These are phyloP conservation scores for Entomortierella parvispora DNA, from an alignment of 192 early-diverging fungal genomes.

Conservation along the genomic window DNA sequence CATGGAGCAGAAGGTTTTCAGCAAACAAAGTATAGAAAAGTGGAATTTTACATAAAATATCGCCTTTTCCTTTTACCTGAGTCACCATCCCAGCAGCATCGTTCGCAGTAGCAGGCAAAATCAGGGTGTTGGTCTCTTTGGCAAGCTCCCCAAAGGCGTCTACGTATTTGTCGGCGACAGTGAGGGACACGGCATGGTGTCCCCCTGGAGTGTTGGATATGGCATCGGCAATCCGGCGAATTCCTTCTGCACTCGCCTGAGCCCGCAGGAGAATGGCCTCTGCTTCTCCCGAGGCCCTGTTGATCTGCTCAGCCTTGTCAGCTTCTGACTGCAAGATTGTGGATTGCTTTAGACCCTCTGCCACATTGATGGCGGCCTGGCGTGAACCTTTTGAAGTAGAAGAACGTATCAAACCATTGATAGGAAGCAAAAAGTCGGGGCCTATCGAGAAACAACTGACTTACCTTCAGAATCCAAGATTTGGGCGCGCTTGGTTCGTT, in stretches of 20 bases:
- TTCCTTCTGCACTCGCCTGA: constrained; percentile 79
- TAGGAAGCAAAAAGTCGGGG: too few relatives aligned
- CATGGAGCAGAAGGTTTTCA: too few relatives aligned
- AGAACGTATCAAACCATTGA: not conserved
- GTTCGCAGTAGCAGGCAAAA: constrained; percentile 83
- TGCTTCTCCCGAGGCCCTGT: constrained; percentile 87
- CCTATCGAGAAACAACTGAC: too few relatives aligned
- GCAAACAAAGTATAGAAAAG: not conserved
- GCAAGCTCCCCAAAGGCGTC: constrained; percentile 90
- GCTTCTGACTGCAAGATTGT: constrained; percentile 94
- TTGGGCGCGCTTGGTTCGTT: constrained; percentile 93
- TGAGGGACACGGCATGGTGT: constrained; percentile 85
- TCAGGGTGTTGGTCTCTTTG: constrained; percentile 90
- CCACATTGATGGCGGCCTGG: constrained; percentile 96
- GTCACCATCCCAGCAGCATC: constrained; percentile 91
- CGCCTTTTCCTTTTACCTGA: constrained; percentile 62
- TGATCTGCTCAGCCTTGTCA: constrained; percentile 87
- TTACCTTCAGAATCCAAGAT: constrained; percentile 81
- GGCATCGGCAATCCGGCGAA: constrained; percentile 78
- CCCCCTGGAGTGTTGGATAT: constrained; percentile 70
- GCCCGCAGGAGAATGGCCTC: constrained; percentile 88
- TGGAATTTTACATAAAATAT: not conserved
- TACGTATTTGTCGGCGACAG: constrained; percentile 97
- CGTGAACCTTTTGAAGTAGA: constrained; percentile 55
- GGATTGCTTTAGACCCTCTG: constrained; percentile 91